Base-by-base conservation (phyloP, 345 rosid species). In the Acer yangbiense region DNA sequence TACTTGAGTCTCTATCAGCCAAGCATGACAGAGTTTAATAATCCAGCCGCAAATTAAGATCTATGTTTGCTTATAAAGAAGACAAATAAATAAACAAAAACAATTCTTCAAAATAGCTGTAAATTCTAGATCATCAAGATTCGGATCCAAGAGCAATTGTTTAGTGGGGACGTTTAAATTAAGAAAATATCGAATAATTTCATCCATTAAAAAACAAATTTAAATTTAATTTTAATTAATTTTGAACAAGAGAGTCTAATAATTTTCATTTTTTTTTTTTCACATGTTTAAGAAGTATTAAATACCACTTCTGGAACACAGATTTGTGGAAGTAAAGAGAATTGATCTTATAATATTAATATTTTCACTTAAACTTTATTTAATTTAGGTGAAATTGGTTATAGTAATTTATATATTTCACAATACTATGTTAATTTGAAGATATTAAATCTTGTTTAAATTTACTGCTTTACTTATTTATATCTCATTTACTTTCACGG, bases 21-120 rank as follows among this genome's bases (percentile, higher is more conserved):
- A 57, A 32, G 39, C 27, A 46, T 18, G 62, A 2, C 69, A 29
- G 1, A 14, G 9, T 35, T 25, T 23, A 44, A 16, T 9, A 25
- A 62, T 63, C 68, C 52, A 7, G 43, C 23, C 68, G 76, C 57
- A 43, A 72, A 61, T 73, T 73, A 18, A 61, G 68, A 21, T 23
- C 23, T 44, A 35, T 4, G 60, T 63, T 25, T 43, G 27, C n/a
- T 27, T 63, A 25, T 18, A 74, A 62, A 61, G 0, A 16, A 17
- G 20, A 20, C 6, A 6, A 35, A 35, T 35, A 35, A 35, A 35
- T 35, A 61, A 20, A 20, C 7, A 60, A 41, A 72, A 65, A 3
- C 54, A 14, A 4, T 39, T 71, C 6, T 2, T 3, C 20, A 39
- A 55, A 71, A 46, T 29, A 32, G 18, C 57, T n/a, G 21, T 54